phyloP scores from a whole-genome alignment of 2,329 filamentous ascomycete species.

The Epichloe scottii region DNA sequence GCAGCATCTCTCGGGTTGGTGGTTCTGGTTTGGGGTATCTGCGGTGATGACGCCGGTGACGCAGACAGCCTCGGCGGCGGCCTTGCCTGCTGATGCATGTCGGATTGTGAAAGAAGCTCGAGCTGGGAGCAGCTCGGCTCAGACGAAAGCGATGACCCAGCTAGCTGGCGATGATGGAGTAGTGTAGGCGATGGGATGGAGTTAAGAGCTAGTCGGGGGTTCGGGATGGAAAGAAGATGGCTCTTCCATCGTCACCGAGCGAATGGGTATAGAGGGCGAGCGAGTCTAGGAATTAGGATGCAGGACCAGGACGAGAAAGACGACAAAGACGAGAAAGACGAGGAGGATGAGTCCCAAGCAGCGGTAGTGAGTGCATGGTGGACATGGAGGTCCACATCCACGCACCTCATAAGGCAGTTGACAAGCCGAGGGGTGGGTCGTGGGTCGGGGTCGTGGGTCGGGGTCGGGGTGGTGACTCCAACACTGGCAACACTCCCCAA shows the following conservation, averaged over 20 bases:
- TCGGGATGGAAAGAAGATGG: conserved; percentile 1
- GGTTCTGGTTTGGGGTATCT: conserved; percentile 51
- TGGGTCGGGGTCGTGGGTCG: too few relatives aligned
- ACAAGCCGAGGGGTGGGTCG: conserved; percentile 1
- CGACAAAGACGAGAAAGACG: background rate
- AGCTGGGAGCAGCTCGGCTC: conserved; percentile 6
- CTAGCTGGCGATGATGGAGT: background rate
- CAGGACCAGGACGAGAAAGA: background rate
- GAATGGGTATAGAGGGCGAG: background rate
- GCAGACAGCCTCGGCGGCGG: conserved; percentile 53
- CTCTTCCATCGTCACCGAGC: conserved; percentile 7
- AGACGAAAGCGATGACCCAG: background rate
- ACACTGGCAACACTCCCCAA: too few relatives aligned
- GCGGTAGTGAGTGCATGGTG: background rate
- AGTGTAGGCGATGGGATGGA: background rate
- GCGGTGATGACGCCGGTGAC: conserved; percentile 59
- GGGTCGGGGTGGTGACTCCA: too few relatives aligned
- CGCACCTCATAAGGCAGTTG: conserved; percentile 5
- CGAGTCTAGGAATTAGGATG: background rate
- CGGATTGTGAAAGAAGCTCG: background rate
- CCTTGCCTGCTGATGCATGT: conserved; percentile 85
- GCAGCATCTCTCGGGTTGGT: conserved; percentile 61
- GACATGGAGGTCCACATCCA: background rate
- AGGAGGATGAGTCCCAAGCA: background rate
- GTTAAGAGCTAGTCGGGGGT: background rate